Base-by-base conservation (phyloP, 768 basidiomycete genomes). In the Calocybe indica region DNA sequence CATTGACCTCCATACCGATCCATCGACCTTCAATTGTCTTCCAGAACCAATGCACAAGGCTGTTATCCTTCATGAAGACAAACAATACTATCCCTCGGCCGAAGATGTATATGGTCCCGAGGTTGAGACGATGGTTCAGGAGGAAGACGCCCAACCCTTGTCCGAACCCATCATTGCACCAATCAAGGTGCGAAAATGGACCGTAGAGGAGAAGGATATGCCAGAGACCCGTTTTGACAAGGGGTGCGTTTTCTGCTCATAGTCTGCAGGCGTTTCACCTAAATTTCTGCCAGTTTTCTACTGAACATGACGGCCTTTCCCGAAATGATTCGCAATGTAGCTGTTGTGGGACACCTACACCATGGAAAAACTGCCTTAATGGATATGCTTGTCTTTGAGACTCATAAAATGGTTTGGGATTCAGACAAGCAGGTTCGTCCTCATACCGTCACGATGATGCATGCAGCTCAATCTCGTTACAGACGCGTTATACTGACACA, bases 151-250 rank as follows among this genome's bases (percentile, higher is more conserved):
- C 3, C 96, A 99, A 63, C 92, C 92, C 10, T 76, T 99, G 13
- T 78, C 91, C 2, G 92, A 98, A 59, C 96, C 96, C 13, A 94
- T 99, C 51, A 75, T 99, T 54, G 92, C 92, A 8, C 96, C 96
- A 33, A 78, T 98, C 49, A 96, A 97, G 71, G 84, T 92, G 43
- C 79, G 93, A 51, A 92, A 85, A 75, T 99, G 95, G 87, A 80
- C 83, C 1, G 83, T 97, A 6, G 92, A 95, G 60, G 92, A 96
- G 70, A 95, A 95, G 67, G 88, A 85, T 54, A 85, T 96, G 76
- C 95, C 94, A 22, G 84, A 91, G 63, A 98, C 94, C 50, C 82
- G 96, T n/a, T 99, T 88, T 66, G 94, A 98, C 71, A 93, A 94
- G 70, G 85, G 88, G 92, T 96, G 63, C 57, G 88, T 62, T 6